Conservation (phyloP, 257 asterid genomes). For the Forsythia suspensa region DNA sequence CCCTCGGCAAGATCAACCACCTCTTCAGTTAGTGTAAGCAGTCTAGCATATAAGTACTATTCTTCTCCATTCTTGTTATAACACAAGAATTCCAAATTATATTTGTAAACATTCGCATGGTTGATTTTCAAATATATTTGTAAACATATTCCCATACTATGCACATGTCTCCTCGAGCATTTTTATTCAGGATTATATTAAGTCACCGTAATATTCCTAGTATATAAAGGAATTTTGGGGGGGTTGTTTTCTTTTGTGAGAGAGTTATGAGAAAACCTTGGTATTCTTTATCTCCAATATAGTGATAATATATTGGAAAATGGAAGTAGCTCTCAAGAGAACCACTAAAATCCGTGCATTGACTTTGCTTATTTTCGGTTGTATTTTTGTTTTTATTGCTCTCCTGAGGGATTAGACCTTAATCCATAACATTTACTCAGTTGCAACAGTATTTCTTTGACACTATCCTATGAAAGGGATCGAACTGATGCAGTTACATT, state of each 20-base stretch:
- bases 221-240: no score
- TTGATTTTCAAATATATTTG: no score
- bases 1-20: conserved; percentile 54
- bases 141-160: no score
- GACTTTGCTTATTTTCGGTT: no score
- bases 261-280: background rate
- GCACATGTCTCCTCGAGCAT: background rate
- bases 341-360: no score
- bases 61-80: background rate
- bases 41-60: background rate
- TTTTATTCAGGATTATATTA: background rate
- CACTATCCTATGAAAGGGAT: background rate
- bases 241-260: background rate
- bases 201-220: background rate
- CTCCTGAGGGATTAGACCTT: no score
- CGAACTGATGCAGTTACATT: background rate
- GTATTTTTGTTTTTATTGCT: no score
- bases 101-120: background rate
- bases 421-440: background rate
- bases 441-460: background rate
- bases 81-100: background rate
- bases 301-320: no score
- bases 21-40: conserved; percentile 71
- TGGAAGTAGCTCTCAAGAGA: no score
- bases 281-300: no score